Evolutionary conservation across 768 basidiomycete species (phyloP).

Genomic region (Dentipellis sp.): DNA sequence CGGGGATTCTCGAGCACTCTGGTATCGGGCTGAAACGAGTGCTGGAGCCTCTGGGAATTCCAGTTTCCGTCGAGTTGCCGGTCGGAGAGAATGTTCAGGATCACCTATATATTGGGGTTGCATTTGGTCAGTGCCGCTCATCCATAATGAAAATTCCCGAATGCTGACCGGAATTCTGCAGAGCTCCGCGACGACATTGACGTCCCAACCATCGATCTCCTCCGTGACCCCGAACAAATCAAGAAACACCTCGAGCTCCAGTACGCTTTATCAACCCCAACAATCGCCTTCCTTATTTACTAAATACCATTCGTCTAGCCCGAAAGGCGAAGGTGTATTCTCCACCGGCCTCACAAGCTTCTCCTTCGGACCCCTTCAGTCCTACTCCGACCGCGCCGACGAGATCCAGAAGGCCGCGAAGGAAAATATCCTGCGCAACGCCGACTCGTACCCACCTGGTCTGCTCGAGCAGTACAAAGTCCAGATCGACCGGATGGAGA

Average conservation of each 20-base stretch:
- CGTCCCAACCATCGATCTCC: slow-evolving; percentile 4
- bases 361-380: slow-evolving; percentile 5
- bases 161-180: background rate
- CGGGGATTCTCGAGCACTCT: slow-evolving; percentile 41
- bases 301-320: slow-evolving; percentile 12
- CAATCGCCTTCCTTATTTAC: background rate
- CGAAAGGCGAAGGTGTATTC: background rate
- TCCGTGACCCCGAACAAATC: slow-evolving; percentile 2
- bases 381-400: background rate
- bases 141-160: background rate
- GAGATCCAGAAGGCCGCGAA: slow-evolving; percentile 5
- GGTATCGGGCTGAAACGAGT: slow-evolving; percentile 41
- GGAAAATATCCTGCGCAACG: slow-evolving; percentile 2
- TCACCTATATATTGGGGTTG: slow-evolving; percentile 24
- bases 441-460: slow-evolving; percentile 1
- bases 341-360: background rate
- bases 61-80: slow-evolving; percentile 29
- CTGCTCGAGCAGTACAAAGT: slow-evolving; percentile 9
- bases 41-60: slow-evolving; percentile 31
- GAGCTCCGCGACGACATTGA: slow-evolving; percentile 9
- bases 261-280: too few relatives aligned
- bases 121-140: slow-evolving; percentile 17
- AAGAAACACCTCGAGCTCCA: slow-evolving; percentile 7
- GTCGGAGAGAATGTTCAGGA: slow-evolving; percentile 52
- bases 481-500: slow-evolving; percentile 6